Evolutionary conservation across 805 yeast species (phyloP).

Genomic region (Wickerhamiella australiensis): DNA sequence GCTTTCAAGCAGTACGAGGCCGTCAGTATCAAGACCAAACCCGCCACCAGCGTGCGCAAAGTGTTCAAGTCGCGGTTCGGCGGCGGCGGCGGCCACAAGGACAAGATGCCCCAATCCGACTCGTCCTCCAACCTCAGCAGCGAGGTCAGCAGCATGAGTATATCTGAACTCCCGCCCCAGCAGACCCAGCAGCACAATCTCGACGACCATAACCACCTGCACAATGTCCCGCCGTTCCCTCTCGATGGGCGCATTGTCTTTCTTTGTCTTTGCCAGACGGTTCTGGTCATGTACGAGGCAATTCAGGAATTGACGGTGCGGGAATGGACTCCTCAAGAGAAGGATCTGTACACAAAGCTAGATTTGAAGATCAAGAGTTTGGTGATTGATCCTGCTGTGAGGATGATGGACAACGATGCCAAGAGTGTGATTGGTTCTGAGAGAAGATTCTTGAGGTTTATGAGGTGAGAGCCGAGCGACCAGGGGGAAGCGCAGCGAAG

Average conservation of each 20-base stretch:
- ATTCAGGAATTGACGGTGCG: conserved; percentile 11
- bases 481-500: too few relatives aligned
- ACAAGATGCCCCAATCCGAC: not conserved
- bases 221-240: conserved; percentile 11
- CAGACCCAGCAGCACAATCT: not conserved
- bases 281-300: conserved; percentile 14
- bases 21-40: not conserved
- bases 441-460: conserved; percentile 11
- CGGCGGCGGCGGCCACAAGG: not conserved
- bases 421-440: conserved; percentile 11
- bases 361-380: conserved; percentile 11
- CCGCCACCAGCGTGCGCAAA: conserved; percentile 10
- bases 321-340: conserved; percentile 11
- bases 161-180: not conserved
- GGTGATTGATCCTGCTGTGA: conserved; percentile 13
- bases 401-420: conserved; percentile 13
- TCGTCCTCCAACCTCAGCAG: not conserved
- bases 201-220: not conserved
- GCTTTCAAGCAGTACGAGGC: conserved; percentile 13
- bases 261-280: conserved; percentile 14
- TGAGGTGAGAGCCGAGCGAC: too few relatives aligned
- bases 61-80: conserved; percentile 7
- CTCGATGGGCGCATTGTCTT: conserved; percentile 15
- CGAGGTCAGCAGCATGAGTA: conserved; percentile 1
- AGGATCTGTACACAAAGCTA: conserved; percentile 12